These are phyloP conservation scores for Lachnellula hyalina DNA, from an alignment of 2,329 filamentous ascomycete species.

Conservation along the genomic window DNA sequence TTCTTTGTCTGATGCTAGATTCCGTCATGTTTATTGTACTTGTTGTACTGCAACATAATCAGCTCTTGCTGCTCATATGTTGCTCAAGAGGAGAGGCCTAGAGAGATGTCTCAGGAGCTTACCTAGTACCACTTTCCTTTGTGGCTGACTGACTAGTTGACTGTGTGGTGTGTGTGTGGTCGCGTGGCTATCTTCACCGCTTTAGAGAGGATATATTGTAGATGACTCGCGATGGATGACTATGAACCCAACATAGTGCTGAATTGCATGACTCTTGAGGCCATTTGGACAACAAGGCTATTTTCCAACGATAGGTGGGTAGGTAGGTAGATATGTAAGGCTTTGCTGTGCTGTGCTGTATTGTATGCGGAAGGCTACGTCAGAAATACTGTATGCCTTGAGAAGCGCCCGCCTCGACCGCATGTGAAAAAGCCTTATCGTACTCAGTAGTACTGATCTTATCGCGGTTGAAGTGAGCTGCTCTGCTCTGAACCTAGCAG, in stretches of 20 bases:
- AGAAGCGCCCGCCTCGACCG: background rate
- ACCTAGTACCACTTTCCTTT: background rate
- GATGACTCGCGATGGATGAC: background rate
- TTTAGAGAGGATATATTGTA: background rate
- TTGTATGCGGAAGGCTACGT: background rate
- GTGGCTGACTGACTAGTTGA: conserved; percentile 6
- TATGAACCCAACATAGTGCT: too few species aligned
- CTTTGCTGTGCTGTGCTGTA: background rate
- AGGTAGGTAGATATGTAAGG: background rate
- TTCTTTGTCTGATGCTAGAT: conserved; percentile 24
- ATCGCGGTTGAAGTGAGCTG: too few species aligned
- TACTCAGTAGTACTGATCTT: too few species aligned
- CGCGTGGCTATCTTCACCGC: conserved; percentile 3
- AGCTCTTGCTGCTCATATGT: background rate
- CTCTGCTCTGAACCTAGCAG: too few species aligned
- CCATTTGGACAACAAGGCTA: too few species aligned
- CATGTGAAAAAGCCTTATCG: background rate
- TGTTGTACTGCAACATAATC: background rate
- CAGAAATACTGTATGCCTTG: background rate
- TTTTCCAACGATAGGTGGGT: background rate
- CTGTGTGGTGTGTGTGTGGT: conserved; percentile 13
- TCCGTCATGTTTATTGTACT: conserved; percentile 18
- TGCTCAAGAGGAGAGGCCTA: background rate
- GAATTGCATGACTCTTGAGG: too few species aligned
- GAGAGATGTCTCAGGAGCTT: background rate